phyloP scores from a whole-genome alignment of 2,329 filamentous ascomycete species.

The Stagonosporopsis chrysanthemi region DNA sequence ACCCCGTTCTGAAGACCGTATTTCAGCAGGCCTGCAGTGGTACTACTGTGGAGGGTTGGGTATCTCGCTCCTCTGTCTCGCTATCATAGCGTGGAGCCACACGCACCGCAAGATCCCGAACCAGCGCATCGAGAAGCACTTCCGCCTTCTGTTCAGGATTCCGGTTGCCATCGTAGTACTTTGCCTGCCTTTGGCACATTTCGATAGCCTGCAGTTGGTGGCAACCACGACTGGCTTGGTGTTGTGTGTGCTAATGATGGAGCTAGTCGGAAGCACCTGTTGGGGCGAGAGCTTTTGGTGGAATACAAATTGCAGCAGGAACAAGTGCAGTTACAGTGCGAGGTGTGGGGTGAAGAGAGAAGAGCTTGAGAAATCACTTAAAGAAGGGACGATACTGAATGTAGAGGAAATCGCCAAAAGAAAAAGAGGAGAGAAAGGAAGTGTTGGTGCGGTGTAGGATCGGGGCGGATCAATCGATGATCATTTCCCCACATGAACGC shows the following conservation, averaged over 20 bases:
- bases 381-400: constrained; percentile 40
- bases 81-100: constrained; percentile 63
- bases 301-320: constrained; percentile 32
- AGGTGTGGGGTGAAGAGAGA: constrained; percentile 41
- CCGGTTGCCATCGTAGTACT: constrained; percentile 61
- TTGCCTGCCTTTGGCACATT: constrained; percentile 60
- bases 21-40: constrained; percentile 64
- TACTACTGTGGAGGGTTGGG: constrained; percentile 71
- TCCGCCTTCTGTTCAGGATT: constrained; percentile 61
- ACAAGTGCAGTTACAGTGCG: constrained; percentile 41
- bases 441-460: constrained; percentile 20
- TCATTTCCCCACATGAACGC: too few relatives aligned
- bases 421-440: constrained; percentile 37
- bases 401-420: constrained; percentile 46
- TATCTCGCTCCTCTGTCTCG: constrained; percentile 63
- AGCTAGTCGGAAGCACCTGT: constrained; percentile 46
- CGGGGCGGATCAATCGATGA: too few relatives aligned
- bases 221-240: constrained; percentile 51
- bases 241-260: constrained; percentile 43
- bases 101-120: constrained; percentile 61
- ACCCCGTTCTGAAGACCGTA: constrained; percentile 57
- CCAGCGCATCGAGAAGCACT: constrained; percentile 59
- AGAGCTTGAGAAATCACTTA: constrained; percentile 40
- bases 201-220: constrained; percentile 50
- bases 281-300: constrained; percentile 39